Percentiles rank a stretch among this genome's conserved stretches.
Conservation (phyloP, 2,329 filamentous ascomycete species). For the Pseudovirgaria hyperparasitica region DNA sequence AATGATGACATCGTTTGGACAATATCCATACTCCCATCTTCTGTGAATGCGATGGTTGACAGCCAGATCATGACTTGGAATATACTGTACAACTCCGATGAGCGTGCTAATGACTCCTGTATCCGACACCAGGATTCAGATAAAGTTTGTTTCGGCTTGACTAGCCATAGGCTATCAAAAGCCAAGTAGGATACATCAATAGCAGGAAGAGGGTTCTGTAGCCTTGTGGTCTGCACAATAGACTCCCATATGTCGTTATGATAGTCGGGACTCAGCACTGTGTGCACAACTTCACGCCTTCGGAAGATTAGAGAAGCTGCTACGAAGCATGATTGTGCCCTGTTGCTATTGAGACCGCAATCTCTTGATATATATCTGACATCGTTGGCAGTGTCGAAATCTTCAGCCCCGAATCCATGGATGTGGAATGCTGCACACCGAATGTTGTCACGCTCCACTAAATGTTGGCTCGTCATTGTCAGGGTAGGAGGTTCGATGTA, state of each 20-base stretch:
- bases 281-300: conserved; percentile 7
- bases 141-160: conserved; percentile 5
- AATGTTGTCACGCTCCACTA: conserved; percentile 16
- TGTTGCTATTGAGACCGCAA: neutral
- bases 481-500: conserved; percentile 5
- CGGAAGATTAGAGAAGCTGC: conserved; percentile 11
- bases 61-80: conserved; percentile 15
- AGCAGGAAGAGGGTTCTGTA: neutral
- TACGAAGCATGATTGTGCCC: conserved; percentile 8
- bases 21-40: conserved; percentile 10
- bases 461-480: conserved; percentile 5
- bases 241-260: too few relatives aligned
- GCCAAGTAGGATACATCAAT: conserved; percentile 5
- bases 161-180: conserved; percentile 14
- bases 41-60: conserved; percentile 13
- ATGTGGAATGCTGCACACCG: conserved; percentile 17
- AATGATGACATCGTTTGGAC: conserved; percentile 14
- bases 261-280: conserved; percentile 1
- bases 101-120: conserved; percentile 7
- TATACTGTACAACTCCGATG: conserved; percentile 3
- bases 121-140: conserved; percentile 12
- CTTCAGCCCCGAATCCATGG: conserved; percentile 19
- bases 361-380: conserved; percentile 11
- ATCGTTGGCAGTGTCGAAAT: conserved; percentile 12
- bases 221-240: too few relatives aligned